phyloP scores from a whole-genome alignment of 1,139 yeast species.

The Arxiozyma slooffiae region DNA sequence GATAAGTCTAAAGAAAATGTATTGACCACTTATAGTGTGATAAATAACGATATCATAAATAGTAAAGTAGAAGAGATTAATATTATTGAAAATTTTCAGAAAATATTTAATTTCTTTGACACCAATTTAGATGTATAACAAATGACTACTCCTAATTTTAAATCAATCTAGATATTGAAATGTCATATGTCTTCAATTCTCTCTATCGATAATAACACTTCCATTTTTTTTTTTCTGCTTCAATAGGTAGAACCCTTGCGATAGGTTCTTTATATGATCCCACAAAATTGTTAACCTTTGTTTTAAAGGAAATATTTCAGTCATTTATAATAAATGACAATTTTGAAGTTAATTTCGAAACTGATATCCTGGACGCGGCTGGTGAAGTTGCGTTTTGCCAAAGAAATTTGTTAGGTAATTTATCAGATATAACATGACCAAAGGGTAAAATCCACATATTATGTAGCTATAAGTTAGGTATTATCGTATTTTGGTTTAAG shows the following conservation, averaged over 20 bases:
- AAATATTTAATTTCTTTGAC: constrained; percentile 60
- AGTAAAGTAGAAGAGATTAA: neutral
- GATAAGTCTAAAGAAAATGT: neutral
- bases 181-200: constrained; percentile 83
- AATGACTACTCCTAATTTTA: constrained; percentile 49
- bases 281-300: constrained; percentile 60
- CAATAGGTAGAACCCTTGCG: constrained; percentile 88
- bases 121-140: constrained; percentile 83
- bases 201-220: constrained; percentile 58
- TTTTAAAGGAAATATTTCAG: constrained; percentile 82
- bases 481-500: constrained; percentile 73
- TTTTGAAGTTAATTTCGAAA: constrained; percentile 48
- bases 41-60: neutral
- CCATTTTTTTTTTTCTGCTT: constrained; percentile 83
- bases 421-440: constrained; percentile 57
- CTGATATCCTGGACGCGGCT: constrained; percentile 87
- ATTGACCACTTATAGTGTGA: neutral
- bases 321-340: constrained; percentile 72
- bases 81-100: constrained; percentile 58
- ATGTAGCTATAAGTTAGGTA: constrained; percentile 50
- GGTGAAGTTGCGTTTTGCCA: constrained; percentile 72
- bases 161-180: constrained; percentile 57
- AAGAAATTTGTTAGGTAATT: constrained; percentile 76
- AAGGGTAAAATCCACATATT: constrained; percentile 65
- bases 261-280: constrained; percentile 55